These are phyloP conservation scores for Trametes villosa DNA, from an alignment of 768 basidiomycete species.

Conservation along the genomic window DNA sequence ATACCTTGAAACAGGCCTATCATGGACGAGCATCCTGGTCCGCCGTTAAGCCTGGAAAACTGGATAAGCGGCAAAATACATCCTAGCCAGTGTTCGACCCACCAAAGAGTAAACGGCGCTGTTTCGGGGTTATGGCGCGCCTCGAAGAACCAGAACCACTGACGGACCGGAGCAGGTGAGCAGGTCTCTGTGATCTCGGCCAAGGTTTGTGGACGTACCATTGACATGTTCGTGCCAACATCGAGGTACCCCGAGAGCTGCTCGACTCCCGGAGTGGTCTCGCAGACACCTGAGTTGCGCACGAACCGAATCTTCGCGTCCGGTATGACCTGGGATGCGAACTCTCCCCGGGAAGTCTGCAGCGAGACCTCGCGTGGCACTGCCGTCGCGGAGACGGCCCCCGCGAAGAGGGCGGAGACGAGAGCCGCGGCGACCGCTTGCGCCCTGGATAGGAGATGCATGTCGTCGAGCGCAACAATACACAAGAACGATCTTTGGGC, in stretches of 20 bases:
- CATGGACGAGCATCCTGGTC: slow-evolving; percentile 46
- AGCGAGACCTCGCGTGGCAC: background rate
- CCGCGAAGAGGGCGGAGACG: background rate
- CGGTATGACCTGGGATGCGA: slow-evolving; percentile 23
- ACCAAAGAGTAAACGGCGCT: slow-evolving; percentile 72
- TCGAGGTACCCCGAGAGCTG: slow-evolving; percentile 69
- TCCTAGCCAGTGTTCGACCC: background rate
- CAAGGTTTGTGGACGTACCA: slow-evolving; percentile 40
- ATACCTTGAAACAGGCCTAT: slow-evolving; percentile 68
- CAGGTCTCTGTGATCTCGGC: background rate
- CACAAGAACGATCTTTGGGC: background rate
- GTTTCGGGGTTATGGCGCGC: slow-evolving; percentile 60
- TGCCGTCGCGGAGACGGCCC: background rate
- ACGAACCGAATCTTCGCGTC: slow-evolving; percentile 50
- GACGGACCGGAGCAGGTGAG: background rate
- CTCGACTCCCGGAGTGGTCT: slow-evolving; percentile 62
- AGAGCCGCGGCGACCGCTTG: background rate
- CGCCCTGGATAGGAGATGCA: background rate
- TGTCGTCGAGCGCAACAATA: background rate
- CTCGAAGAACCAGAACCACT: slow-evolving; percentile 83
- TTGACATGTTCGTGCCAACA: slow-evolving; percentile 59
- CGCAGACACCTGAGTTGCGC: slow-evolving; percentile 63
- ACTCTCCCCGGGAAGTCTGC: slow-evolving; percentile 14
- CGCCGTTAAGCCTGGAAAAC: slow-evolving; percentile 35
- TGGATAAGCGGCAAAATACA: background rate